Evolutionary conservation across 2,329 filamentous ascomycete species (phyloP).

Genomic region (Tympanopsis confertula): DNA sequence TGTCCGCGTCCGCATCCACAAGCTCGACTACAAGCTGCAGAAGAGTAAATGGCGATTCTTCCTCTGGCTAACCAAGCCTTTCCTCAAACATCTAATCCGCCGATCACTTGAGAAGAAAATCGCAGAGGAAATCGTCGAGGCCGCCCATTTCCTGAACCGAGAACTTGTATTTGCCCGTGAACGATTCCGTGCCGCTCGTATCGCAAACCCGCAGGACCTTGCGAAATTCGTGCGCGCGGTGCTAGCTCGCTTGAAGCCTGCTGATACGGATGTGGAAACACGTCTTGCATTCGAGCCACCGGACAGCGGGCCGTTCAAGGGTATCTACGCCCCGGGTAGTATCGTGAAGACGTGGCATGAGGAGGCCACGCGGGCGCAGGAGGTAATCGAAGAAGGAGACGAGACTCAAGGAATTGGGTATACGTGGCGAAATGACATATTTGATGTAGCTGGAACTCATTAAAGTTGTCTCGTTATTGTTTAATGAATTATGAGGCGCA

Average conservation of each 20-base stretch:
- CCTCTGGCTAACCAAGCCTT: conserved; percentile 51
- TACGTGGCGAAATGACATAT: conserved; percentile 48
- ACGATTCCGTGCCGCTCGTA: conserved; percentile 49
- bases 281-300: conserved; percentile 36
- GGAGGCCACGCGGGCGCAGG: conserved; percentile 38
- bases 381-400: conserved; percentile 43
- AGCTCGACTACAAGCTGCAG: conserved; percentile 49
- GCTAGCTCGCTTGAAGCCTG: conserved; percentile 40
- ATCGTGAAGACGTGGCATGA: conserved; percentile 54
- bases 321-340: conserved; percentile 53
- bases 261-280: conserved; percentile 48
- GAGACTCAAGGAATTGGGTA: conserved; percentile 25
- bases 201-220: conserved; percentile 50
- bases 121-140: conserved; percentile 43
- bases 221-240: conserved; percentile 53
- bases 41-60: conserved; percentile 48
- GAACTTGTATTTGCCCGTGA: conserved; percentile 55
- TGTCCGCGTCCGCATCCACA: conserved; percentile 54
- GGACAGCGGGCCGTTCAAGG: conserved; percentile 34
- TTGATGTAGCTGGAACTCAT: conserved; percentile 13
- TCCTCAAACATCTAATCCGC: conserved; percentile 53
- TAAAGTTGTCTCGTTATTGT: background rate
- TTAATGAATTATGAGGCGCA: no score
- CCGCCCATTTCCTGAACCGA: conserved; percentile 46
- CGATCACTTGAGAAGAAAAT: conserved; percentile 53